Evolutionary conservation across 495 filamentous ascomycete genomes (phyloP).

Genomic region (Acidiella bohemica): DNA sequence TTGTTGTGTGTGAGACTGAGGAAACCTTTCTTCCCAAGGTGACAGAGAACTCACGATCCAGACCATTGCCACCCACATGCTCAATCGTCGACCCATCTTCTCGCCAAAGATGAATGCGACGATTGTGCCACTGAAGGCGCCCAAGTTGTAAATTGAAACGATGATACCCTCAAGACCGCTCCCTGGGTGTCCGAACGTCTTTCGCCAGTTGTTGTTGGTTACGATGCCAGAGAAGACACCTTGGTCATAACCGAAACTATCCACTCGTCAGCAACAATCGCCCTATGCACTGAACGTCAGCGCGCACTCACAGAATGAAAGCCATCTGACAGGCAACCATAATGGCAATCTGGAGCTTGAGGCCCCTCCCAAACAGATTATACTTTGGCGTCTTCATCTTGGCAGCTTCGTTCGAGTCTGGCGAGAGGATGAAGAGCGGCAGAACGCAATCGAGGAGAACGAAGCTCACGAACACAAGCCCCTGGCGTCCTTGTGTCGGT

Average conservation of each 20-base stretch:
- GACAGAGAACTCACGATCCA: conserved; percentile 19
- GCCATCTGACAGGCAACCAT: conserved; percentile 26
- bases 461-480: no score
- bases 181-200: conserved; percentile 21
- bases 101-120: conserved; percentile 23
- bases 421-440: no score
- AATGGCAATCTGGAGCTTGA: conserved; percentile 23
- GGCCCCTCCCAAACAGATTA: conserved; percentile 19
- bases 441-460: no score
- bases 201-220: conserved; percentile 33
- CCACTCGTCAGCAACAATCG: conserved; percentile 5
- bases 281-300: no score
- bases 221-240: conserved; percentile 39
- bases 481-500: no score
- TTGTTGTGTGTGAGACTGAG: background rate
- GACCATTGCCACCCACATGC: conserved; percentile 28
- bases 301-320: conserved; percentile 24
- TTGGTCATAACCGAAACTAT: conserved; percentile 38
- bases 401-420: no score
- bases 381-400: conserved; percentile 4
- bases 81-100: conserved; percentile 21
- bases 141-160: conserved; percentile 27
- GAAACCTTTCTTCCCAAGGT: background rate
- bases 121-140: conserved; percentile 25
- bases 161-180: conserved; percentile 24